Conservation (phyloP, 306 rosid genomes). For the Malus sylvestris region DNA sequence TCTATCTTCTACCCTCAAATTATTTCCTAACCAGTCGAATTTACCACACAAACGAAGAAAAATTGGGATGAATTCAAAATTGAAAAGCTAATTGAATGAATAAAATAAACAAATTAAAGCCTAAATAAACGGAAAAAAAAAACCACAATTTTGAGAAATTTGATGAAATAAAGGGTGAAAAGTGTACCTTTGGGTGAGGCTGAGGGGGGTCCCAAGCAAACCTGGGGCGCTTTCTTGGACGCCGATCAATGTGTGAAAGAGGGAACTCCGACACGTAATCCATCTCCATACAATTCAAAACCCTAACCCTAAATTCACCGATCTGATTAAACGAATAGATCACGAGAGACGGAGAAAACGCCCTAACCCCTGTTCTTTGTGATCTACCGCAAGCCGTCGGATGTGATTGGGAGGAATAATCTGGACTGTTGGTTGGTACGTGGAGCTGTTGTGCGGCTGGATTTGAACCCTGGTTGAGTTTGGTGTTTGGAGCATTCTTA, state of each 20-base stretch:
- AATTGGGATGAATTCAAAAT: not conserved
- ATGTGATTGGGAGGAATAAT: constrained; percentile 9
- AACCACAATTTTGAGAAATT: not conserved
- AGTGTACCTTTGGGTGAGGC: constrained; percentile 34
- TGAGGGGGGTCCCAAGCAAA: constrained; percentile 44
- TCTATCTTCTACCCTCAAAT: not conserved
- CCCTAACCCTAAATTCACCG: constrained; percentile 18
- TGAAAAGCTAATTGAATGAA: not conserved
- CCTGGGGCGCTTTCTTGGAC: constrained; percentile 46
- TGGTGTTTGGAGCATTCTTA: not conserved
- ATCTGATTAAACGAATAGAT: constrained; percentile 2
- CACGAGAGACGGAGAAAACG: constrained; percentile 8
- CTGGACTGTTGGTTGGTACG: constrained; percentile 3
- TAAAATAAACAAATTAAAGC: not conserved
- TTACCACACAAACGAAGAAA: not conserved
- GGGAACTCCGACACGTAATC: constrained; percentile 35
- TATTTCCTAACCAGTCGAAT: not conserved
- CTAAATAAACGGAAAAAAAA: not conserved
- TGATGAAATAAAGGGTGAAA: not conserved
- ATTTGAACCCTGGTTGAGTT: constrained; percentile 25
- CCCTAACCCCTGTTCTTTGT: constrained; percentile 5
- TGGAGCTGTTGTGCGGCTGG: not conserved
- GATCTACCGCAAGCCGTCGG: constrained; percentile 19
- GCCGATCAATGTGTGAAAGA: constrained; percentile 40
- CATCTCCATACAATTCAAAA: constrained; percentile 30